Evolutionary conservation across 805 yeast genomes (phyloP), one percentile per base, ranked within the genome.

Genomic region (Wickerhamomyces subpelliculosus): DNA sequence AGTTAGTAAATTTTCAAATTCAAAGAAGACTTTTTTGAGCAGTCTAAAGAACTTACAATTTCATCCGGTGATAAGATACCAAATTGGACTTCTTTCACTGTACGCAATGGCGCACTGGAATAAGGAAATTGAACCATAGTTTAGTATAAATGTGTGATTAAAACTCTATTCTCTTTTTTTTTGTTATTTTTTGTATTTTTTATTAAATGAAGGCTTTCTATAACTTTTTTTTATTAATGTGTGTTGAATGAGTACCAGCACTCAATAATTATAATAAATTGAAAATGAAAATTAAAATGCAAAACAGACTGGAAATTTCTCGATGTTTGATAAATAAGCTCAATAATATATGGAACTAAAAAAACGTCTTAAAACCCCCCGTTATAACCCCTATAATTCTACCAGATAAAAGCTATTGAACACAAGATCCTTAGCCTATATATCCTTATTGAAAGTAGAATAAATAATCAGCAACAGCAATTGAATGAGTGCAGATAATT

Each of bases 41-140:
- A 62, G 61, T 26, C 14, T 27, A n/a, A 16, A 27, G 27, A 40
- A 58, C 73, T 55, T 60, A 68, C 73, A 47, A 83, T 74, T 71
- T 93, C 98, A 68, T 93, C 98, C 21, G 99, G 98, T 23, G 97
- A 88, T 46, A 93, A 78, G 54, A 93, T 79, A 46, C 99, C 98
- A 71, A 93, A 94, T 71, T 93, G 98, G 59, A 89, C 97, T 74
- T 93, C 98, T 67, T 89, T 90, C 46, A 93, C 89, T 37, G 96
- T 81, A 64, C 97, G 87, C 64, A 93, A 78, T 39, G 98, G 98
- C 44, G 98, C 98, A 70, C 97, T 88, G 42, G 97, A 93, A 72
- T 85, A 89, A 58, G 96, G 95, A 62, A 90, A 82, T 36, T 64
- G 68, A 34, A 64, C 68, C 71, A 66, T 64, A 25, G 37, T 57